Base-by-base conservation (phyloP, 2,329 filamentous ascomycete species). In the Bipolaris cookei region DNA sequence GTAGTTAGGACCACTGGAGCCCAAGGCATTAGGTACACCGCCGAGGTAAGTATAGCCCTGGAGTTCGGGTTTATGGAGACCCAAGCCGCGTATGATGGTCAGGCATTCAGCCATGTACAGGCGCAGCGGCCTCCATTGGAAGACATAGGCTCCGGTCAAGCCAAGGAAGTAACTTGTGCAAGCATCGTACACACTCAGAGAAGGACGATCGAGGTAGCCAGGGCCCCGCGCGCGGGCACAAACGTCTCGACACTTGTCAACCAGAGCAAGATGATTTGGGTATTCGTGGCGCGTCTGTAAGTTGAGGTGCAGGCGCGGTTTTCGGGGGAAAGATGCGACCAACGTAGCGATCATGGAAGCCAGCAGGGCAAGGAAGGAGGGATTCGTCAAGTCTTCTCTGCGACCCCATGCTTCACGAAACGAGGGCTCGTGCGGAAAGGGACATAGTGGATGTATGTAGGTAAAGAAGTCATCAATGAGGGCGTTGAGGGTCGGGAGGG, bases 401-500 rank as follows among this genome's bases (percentile, higher is more conserved):
- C 83, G 83, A 6, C 82, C 82, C 73, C 91, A 90, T 1, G 86
- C 86, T 59, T 86, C 83, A 20, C 89, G 84, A 72, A 93, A 92
- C 3, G 88, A 90, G 0, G 89, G 89, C 70, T 92, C 89, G 73
- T 93, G 90, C 0, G 90, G 90, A 55, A 93, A 92, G 0, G 90
- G 90, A 56, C 85, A 86, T 7, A 93, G 82, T 1, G 90, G 90
- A 66, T 92, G 89, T 51, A 92, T 88, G 72, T 92, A 92, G 16
- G 88, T 91, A 77, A 92, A 93, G 81, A 91, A 93, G 77, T 93
- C 90, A 72, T 92, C 88, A 55, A 93, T 84, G 14, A 92, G 81
- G 2, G 88, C 82, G 66, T 89, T 83, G 50, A 93, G 78, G 10
- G 88, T 86, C 6, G 85, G 83, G 74, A 88, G 81, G 0, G 90